Evolutionary conservation across 2,329 filamentous ascomycete genomes (phyloP), one percentile per base, ranked within the genome.

Genomic region (Grosmannia serpens): DNA sequence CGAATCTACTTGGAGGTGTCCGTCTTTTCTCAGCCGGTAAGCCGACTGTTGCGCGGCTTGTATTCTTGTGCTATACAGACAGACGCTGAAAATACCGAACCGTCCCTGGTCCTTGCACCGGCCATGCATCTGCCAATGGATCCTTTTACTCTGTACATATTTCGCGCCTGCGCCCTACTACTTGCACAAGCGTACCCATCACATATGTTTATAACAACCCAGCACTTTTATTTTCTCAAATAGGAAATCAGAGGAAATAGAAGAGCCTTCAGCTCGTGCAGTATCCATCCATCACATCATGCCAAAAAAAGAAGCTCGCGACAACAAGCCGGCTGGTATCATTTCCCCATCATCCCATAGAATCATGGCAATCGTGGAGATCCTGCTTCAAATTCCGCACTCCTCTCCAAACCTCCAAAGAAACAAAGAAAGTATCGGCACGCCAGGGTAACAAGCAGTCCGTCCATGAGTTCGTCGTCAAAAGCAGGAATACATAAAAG

Each of bases 381-480:
- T 52, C 50, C 29, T 13, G 50, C 50, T 24, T 33, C 17, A 20
- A 31, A 6, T 35, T 33, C 29, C 50, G 24, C 50, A 10, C 50
- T 33, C 31, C 10, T 41, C 10, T 47, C 29, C 11, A 46, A 41
- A 56, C 47, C 17, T 44, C 31, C 53, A 46, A 44, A 54, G 53
- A 20, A 22, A 49, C 24, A 47, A 33, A 54, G 22, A 55, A 56
- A 62, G 49, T 13, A 56, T 53, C 20, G 49, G 27, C 46, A 55
- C 55, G 24, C 44, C 55, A 22, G 55, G 50, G 51, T 52, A 57
- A 47, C 55, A 57, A 55, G 26, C 38, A 57, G 29, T 47, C 38
- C 7, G 29, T 47, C 38, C 7, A 35, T 53, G 33, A 27, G 38
- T 22, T 50, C 47, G 41, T 44, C 13, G 50, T 11, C 15, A 10